These are phyloP conservation scores for Kazachstania martiniae DNA, from an alignment of 805 yeast species.

Conservation along the genomic window DNA sequence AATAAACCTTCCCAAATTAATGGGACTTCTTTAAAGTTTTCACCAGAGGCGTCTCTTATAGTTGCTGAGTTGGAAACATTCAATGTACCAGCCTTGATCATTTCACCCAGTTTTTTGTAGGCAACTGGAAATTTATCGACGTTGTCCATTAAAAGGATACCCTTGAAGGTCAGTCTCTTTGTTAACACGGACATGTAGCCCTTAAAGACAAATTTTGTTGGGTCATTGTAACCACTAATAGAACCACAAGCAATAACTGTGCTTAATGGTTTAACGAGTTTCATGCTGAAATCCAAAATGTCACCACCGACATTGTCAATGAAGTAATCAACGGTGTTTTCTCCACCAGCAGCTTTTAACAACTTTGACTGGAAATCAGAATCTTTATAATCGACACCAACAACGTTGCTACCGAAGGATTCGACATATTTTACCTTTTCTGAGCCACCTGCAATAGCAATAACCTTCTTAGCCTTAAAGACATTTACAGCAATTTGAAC, in stretches of 20 bases:
- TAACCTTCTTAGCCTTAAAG: slow-evolving; percentile 42
- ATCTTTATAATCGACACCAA: slow-evolving; percentile 44
- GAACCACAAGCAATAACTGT: slow-evolving; percentile 52
- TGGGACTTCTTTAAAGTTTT: slow-evolving; percentile 36
- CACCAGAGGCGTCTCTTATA: slow-evolving; percentile 32
- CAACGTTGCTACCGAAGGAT: slow-evolving; percentile 41
- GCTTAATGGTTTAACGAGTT: slow-evolving; percentile 30
- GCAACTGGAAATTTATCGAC: slow-evolving; percentile 30
- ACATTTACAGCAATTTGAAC: slow-evolving; percentile 47
- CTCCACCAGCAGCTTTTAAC: slow-evolving; percentile 32
- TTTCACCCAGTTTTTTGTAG: slow-evolving; percentile 26
- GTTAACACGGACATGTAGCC: slow-evolving; percentile 36
- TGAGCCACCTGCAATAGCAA: slow-evolving; percentile 52
- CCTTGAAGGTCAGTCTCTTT: slow-evolving; percentile 41
- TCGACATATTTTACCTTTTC: slow-evolving; percentile 46
- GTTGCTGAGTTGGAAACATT: slow-evolving; percentile 31
- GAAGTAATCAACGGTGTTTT: slow-evolving; percentile 40
- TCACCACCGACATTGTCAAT: slow-evolving; percentile 60
- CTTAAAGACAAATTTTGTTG: slow-evolving; percentile 27
- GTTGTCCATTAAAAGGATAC: slow-evolving; percentile 43
- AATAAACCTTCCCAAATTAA: slow-evolving; percentile 38
- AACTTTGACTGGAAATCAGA: slow-evolving; percentile 29
- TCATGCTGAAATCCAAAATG: slow-evolving; percentile 36
- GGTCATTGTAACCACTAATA: slow-evolving; percentile 46
- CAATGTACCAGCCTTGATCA: slow-evolving; percentile 34